Evolutionary conservation across 1,284 basidiomycete genomes (phyloP).

Genomic region (Polyporus tsugae): DNA sequence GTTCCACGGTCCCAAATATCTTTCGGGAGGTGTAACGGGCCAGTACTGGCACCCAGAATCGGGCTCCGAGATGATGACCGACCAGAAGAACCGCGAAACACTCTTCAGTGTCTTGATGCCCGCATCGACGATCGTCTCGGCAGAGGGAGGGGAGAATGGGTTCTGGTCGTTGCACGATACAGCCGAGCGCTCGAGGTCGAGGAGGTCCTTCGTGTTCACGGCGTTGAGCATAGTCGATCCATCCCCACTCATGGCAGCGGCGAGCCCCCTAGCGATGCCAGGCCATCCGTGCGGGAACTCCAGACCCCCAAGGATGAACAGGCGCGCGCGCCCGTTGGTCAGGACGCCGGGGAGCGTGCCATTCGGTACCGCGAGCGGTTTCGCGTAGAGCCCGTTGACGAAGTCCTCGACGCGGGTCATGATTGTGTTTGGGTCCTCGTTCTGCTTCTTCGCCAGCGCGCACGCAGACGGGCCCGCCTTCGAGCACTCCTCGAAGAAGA

Average conservation of each 20-base stretch:
- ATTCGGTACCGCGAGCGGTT: conserved; percentile 42
- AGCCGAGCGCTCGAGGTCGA: conserved; percentile 36
- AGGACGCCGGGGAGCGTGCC: conserved; percentile 43
- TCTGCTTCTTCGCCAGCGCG: conserved; percentile 37
- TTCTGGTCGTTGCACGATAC: conserved; percentile 40
- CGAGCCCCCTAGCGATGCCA: conserved; percentile 22
- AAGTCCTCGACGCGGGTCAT: conserved; percentile 44
- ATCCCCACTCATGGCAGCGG: conserved; percentile 39
- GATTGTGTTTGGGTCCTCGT: conserved; percentile 41
- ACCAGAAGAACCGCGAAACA: conserved; percentile 33
- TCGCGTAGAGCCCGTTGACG: conserved; percentile 43
- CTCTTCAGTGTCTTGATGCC: conserved; percentile 30
- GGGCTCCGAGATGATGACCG: conserved; percentile 35
- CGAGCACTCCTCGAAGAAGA: conserved; percentile 46
- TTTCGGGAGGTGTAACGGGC: conserved; percentile 34
- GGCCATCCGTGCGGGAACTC: conserved; percentile 31
- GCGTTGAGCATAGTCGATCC: conserved; percentile 34
- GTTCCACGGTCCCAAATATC: conserved; percentile 42
- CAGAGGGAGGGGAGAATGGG: conserved; percentile 31
- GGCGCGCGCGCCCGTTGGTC: conserved; percentile 44
- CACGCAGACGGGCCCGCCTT: conserved; percentile 44
- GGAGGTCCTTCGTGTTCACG: conserved; percentile 19
- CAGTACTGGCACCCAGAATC: conserved; percentile 39
- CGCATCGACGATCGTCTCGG: conserved; percentile 36
- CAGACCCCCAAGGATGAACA: conserved; percentile 37